These are phyloP conservation scores for Aspergillus fumigatus DNA, from an alignment of 2,329 filamentous ascomycete genomes.

Conservation along the genomic window DNA sequence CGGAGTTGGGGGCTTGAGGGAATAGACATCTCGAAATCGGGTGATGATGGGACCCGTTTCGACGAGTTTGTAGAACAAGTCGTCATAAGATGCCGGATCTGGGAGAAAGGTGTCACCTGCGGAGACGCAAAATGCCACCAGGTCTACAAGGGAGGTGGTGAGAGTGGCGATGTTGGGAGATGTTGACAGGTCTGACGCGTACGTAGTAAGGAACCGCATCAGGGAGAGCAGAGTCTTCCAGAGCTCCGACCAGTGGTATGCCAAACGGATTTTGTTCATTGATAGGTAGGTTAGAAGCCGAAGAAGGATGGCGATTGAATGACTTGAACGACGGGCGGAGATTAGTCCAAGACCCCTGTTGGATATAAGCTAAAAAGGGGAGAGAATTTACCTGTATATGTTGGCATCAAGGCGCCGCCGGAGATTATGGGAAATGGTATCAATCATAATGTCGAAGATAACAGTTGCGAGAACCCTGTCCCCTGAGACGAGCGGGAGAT, in stretches of 20 bases:
- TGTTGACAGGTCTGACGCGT: slow-evolving; percentile 69
- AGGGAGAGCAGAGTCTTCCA: slow-evolving; percentile 86
- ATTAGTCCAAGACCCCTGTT: not conserved
- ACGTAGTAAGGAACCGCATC: slow-evolving; percentile 84
- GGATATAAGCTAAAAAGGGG: not conserved
- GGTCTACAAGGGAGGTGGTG: slow-evolving; percentile 71
- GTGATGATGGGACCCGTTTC: slow-evolving; percentile 79
- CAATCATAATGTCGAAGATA: slow-evolving; percentile 81
- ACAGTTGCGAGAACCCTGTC: slow-evolving; percentile 71
- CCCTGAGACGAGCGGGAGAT: slow-evolving; percentile 67
- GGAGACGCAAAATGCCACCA: slow-evolving; percentile 78
- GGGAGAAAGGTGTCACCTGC: slow-evolving; percentile 88
- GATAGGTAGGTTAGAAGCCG: slow-evolving; percentile 81
- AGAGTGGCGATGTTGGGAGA: slow-evolving; percentile 67
- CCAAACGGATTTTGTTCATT: slow-evolving; percentile 71
- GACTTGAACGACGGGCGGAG: slow-evolving; percentile 24
- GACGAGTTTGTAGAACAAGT: slow-evolving; percentile 97
- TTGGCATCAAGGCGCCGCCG: slow-evolving; percentile 77
- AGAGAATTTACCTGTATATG: slow-evolving; percentile 62
- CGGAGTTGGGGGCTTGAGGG: slow-evolving; percentile 31
- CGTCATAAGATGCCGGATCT: slow-evolving; percentile 81
- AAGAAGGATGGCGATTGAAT: slow-evolving; percentile 75
- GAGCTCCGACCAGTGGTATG: slow-evolving; percentile 92
- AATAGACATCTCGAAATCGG: slow-evolving; percentile 77
- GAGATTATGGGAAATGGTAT: slow-evolving; percentile 91